Evolutionary conservation across 768 basidiomycete species (phyloP), one percentile per base, ranked within the genome.

Genomic region (Phylloporus arenicola): DNA sequence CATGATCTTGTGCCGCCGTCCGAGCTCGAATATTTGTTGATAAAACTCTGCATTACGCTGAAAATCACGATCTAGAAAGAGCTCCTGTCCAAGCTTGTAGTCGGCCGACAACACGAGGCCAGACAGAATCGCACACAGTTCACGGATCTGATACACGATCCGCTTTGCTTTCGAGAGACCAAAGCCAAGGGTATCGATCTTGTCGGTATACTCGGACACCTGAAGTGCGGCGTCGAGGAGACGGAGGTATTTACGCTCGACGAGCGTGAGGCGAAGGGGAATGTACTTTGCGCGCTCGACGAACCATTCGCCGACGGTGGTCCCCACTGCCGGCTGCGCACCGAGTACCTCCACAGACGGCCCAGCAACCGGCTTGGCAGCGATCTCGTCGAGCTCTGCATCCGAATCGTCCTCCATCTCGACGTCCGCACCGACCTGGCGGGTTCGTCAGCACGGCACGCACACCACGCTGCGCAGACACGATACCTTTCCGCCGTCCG

Each of bases 121-220:
- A 12, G 88, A 90, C 71, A 92, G 81, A 61, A 92, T 90, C 3
- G 90, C 86, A 57, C 90, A 92, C 3, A 92, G 75, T 61, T 92
- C 90, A 31, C 86, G 80, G 57, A 92, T 90, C 63, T 92, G 90
- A 47, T 84, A 77, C 3, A 92, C 90, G 39, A 92, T 89, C 8
- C 90, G 81, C 63, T 89, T 90, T n/a, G 88, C 79, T 64, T 91
- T 92, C 25, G 84, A 86, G 29, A 86, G 70, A 6, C 85, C 81
- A 52, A 82, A 91, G 2, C 84, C 81, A 35, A 91, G 68, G 43
- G 84, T 88, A 69, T 92, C 90, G 29, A 92, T 88, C 64, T 89
- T 90, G 73, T 92, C 90, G 38, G 90, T 92, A 63, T 92, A 92
- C 64, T 92, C 90, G 14, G 86, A 88, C 33, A 90, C 88, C 43